These are phyloP conservation scores for Phytophthora pisi DNA, from an alignment of 352 stramenopile species.

Conservation along the genomic window DNA sequence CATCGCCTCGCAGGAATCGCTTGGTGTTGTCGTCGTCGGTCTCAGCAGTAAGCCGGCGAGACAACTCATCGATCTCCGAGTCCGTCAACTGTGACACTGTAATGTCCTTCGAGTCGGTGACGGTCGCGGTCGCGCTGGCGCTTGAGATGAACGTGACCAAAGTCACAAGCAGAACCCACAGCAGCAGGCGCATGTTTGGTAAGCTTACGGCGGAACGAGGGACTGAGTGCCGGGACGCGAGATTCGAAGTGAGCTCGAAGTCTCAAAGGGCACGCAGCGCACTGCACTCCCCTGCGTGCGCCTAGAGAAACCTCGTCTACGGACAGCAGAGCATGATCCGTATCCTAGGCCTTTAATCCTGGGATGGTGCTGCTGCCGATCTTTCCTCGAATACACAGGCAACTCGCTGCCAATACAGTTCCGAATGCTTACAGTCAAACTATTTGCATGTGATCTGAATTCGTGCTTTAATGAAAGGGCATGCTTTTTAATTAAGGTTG, in stretches of 20 bases:
- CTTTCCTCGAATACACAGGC: neutral
- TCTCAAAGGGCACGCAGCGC: neutral
- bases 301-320: neutral
- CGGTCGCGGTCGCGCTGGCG: neutral
- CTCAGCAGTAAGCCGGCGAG: constrained; percentile 11
- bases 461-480: too few relatives aligned
- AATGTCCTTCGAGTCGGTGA: neutral
- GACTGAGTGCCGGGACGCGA: neutral
- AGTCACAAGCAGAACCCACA: constrained; percentile 18
- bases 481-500: too few relatives aligned
- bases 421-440: too few relatives aligned
- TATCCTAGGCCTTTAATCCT: neutral
- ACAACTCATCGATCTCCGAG: constrained; percentile 11
- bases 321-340: constrained; percentile 20
- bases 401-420: too few relatives aligned
- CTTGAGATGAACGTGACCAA: constrained; percentile 9
- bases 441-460: too few relatives aligned
- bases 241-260: constrained; percentile 12
- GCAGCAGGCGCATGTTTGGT: constrained; percentile 19
- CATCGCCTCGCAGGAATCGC: constrained; percentile 14
- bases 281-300: neutral
- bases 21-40: constrained; percentile 1
- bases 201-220: neutral
- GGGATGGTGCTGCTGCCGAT: neutral
- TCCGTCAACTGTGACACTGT: neutral